Percentiles rank a stretch among this genome's conserved stretches.
Conservation (phyloP, 2,329 filamentous ascomycete species). For the Knufia fluminis region DNA sequence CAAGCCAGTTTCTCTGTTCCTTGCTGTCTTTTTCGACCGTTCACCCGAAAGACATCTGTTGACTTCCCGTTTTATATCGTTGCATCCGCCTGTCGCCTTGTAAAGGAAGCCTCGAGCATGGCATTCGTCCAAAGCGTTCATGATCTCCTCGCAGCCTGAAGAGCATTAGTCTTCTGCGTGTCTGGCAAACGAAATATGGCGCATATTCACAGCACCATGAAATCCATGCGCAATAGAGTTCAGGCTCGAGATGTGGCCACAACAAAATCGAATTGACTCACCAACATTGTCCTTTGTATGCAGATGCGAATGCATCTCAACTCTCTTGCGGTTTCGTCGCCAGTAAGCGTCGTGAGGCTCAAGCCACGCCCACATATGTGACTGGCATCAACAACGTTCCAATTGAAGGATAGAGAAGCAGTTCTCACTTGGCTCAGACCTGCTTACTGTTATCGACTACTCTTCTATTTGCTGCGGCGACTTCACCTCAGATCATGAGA, state of each 20-base stretch:
- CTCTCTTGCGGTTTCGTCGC: conserved; percentile 21
- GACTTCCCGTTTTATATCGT: conserved; percentile 71
- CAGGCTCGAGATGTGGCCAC: background rate
- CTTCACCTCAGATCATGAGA: background rate
- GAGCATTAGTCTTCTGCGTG: conserved; percentile 11
- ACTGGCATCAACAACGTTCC: background rate
- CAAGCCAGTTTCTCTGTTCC: conserved; percentile 63
- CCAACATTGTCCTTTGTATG: conserved; percentile 87
- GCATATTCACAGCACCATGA: too few species aligned
- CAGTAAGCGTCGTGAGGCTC: conserved; percentile 24
- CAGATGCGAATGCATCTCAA: conserved; percentile 85
- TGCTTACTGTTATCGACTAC: background rate
- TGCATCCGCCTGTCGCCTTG: conserved; percentile 87
- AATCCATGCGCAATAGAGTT: too few species aligned
- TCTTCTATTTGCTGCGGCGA: background rate
- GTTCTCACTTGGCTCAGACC: background rate
- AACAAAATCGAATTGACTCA: conserved; percentile 59
- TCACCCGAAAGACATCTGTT: conserved; percentile 77
- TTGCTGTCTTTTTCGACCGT: conserved; percentile 64
- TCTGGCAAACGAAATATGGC: too few species aligned
- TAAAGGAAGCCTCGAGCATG: conserved; percentile 85
- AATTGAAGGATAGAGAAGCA: background rate
- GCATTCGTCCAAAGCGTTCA: conserved; percentile 89
- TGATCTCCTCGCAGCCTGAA: conserved; percentile 86
- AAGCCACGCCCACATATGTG: conserved; percentile 23